Base-by-base conservation (phyloP, 495 filamentous ascomycete genomes). In the Talaromyces wortmannii region DNA sequence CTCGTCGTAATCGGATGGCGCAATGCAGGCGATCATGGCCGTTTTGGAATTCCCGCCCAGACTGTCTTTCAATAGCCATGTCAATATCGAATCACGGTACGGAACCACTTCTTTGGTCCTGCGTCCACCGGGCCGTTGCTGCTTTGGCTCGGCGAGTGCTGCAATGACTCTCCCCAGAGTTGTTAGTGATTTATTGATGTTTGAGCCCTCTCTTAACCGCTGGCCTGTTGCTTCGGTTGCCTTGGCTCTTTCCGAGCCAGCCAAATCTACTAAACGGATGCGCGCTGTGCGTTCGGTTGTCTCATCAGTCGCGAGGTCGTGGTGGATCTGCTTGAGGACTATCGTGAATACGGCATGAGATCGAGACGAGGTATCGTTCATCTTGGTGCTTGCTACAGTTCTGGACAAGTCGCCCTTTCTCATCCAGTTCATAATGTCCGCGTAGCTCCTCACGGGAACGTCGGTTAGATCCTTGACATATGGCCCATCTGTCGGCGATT, bases 311-410 rank as follows among this genome's bases (percentile, higher is more conserved):
- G 90, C 87, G 68, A 96, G 84, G 62, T 95, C 90, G 72, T 97
- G 92, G 57, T 90, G 85, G 57, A 99, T 97, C 67, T 97, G 92
- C 71, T 97, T 97, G 31, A 99, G 76, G 66, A 92, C 92, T 57
- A 99, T 92, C 15, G 94, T 99, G 66, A 99, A 99, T 40, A 99
- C 94, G 3, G 95, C 91, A 64, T 99, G 94, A 50, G 88, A 92
- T 66, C 94, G 87, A 36, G 86, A 91, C 23, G 88, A 92, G 16
- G 91, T 97, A 70, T 99, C 94, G 66, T 99, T 99, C 94, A 99
- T 99, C 73, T 97, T 99, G 11, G 94, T 99, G 70, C 89, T 90
- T 18, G 94, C 94, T n/a, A 83, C 86, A 1, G 94, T 97, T 33
- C 94, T 87, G 58, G 83, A 95, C 40, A 77, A 74, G 69, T 99